Conservation (phyloP, 2,329 filamentous ascomycete genomes). For the Claviceps cyperi region DNA sequence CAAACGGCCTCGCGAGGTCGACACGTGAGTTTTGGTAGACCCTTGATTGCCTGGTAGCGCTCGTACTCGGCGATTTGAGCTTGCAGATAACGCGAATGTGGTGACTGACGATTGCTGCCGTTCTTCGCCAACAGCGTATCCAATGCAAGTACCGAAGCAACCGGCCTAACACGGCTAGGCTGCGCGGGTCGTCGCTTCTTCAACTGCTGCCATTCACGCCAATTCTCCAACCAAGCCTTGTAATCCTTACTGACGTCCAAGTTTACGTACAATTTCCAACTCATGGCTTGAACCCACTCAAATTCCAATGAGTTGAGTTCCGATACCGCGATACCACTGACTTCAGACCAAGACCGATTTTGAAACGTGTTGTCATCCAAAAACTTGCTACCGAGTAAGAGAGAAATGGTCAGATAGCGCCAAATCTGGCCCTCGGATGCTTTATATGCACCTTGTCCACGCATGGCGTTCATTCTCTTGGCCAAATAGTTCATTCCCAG, state of each 20-base stretch:
- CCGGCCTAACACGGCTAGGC: constrained; percentile 34
- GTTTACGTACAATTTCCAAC: constrained; percentile 78
- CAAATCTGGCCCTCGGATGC: constrained; percentile 61
- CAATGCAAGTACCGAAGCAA: constrained; percentile 32
- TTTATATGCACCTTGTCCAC: constrained; percentile 36
- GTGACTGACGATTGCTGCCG: constrained; percentile 23
- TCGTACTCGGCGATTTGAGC: constrained; percentile 43
- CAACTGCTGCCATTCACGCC: constrained; percentile 40
- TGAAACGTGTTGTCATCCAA: constrained; percentile 95
- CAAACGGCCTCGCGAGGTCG: constrained; percentile 31
- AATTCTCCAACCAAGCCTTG: constrained; percentile 46
- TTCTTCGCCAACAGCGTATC: constrained; percentile 28
- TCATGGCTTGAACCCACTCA: constrained; percentile 73
- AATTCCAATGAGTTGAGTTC: constrained; percentile 79
- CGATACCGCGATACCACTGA: constrained; percentile 72
- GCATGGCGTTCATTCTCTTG: constrained; percentile 65
- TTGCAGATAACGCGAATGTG: constrained; percentile 33
- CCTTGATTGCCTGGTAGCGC: constrained; percentile 31
- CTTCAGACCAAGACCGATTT: constrained; percentile 92
- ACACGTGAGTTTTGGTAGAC: constrained; percentile 24
- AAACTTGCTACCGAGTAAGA: constrained; percentile 88
- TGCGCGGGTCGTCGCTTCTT: constrained; percentile 39
- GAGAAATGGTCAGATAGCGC: constrained; percentile 70
- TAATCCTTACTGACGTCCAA: constrained; percentile 61
- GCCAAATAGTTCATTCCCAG: constrained; percentile 82